These are phyloP conservation scores for Calocybe cyanea DNA, from an alignment of 768 basidiomycete species.

Conservation along the genomic window DNA sequence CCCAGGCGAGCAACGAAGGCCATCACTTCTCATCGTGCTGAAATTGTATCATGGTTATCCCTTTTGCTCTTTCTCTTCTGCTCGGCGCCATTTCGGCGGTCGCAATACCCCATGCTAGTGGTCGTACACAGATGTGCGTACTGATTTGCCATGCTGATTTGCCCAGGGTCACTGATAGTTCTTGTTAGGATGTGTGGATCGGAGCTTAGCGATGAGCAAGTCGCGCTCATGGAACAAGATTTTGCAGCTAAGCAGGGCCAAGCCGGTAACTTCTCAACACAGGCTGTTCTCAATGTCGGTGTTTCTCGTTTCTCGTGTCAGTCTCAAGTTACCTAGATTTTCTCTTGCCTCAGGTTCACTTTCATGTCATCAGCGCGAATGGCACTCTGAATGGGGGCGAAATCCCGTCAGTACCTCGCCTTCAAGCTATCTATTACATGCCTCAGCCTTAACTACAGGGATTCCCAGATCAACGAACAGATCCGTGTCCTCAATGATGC, in stretches of 20 bases:
- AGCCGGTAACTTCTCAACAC: constrained; percentile 11
- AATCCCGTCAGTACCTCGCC: constrained; percentile 24
- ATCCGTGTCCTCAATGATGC: constrained; percentile 39
- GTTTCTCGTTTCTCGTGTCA: too few relatives aligned
- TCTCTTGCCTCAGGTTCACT: too few relatives aligned
- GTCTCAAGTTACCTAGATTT: too few relatives aligned
- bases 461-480: constrained; percentile 32
- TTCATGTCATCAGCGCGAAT: constrained; percentile 28
- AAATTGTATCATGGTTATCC: constrained; percentile 23
- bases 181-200: constrained; percentile 37
- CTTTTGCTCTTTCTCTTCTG: constrained; percentile 23
- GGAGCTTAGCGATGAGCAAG: constrained; percentile 28
- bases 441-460: constrained; percentile 20
- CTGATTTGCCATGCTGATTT: neutral
- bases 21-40: constrained; percentile 9
- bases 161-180: neutral
- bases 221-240: constrained; percentile 35
- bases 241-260: constrained; percentile 36
- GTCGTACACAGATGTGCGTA: constrained; percentile 17
- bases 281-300: too few relatives aligned
- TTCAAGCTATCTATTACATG: neutral
- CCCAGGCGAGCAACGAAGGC: neutral
- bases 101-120: constrained; percentile 26
- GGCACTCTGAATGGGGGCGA: constrained; percentile 31
- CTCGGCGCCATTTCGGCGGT: constrained; percentile 24